These are phyloP conservation scores for Fusarium tanahbumbuense DNA, from an alignment of 2,329 filamentous ascomycete species.

Conservation along the genomic window DNA sequence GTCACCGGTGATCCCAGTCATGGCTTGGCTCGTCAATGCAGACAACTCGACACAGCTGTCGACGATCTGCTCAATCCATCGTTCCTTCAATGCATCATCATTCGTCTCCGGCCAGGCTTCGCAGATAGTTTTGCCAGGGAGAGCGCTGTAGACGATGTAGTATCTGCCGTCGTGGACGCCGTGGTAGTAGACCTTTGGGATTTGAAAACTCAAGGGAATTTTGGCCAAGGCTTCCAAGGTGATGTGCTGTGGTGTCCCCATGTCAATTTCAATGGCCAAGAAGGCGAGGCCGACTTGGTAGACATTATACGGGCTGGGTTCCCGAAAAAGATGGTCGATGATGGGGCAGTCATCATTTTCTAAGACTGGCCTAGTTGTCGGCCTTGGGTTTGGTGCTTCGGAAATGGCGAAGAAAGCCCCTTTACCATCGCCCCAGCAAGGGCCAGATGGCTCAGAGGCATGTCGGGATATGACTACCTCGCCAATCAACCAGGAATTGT, in stretches of 20 bases:
- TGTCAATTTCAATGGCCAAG: accelerated
- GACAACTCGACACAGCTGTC: neutral
- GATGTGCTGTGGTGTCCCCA: neutral
- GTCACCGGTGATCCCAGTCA: neutral
- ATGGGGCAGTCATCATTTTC: neutral
- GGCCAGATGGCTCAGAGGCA: neutral
- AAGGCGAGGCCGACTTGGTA: neutral
- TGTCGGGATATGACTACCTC: neutral
- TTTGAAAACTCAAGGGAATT: neutral
- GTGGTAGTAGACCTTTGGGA: conserved; percentile 6
- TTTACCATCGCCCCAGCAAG: neutral
- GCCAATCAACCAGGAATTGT: neutral
- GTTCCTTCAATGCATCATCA: accelerated
- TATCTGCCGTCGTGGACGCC: accelerated
- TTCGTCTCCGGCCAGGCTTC: neutral
- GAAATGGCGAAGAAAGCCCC: neutral
- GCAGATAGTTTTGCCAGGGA: neutral
- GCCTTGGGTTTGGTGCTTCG: neutral
- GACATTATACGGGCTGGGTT: neutral
- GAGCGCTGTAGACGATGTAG: neutral
- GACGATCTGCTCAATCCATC: neutral
- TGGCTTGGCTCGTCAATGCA: neutral
- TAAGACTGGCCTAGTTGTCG: neutral
- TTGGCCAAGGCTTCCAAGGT: neutral
- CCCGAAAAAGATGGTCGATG: neutral